A percentile compares a stretch with the other conserved stretches of the same genome.
Evolutionary conservation across 2,329 filamentous ascomycete species (phyloP).

Genomic region (Alternaria tenuissima): DNA sequence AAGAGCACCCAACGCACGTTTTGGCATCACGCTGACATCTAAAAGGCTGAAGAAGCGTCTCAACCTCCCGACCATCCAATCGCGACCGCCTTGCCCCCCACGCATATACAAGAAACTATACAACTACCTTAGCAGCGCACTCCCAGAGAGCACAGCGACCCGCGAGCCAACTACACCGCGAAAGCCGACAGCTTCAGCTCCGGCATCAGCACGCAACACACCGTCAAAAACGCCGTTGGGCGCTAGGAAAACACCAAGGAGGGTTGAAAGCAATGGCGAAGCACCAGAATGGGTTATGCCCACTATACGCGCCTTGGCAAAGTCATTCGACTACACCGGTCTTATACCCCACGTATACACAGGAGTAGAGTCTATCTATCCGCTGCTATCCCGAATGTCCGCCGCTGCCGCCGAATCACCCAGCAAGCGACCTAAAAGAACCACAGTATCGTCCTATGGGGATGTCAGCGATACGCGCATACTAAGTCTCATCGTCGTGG

Average conservation of each 20-base stretch:
- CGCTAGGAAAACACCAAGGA: constrained; percentile 33
- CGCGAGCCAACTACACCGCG: constrained; percentile 46
- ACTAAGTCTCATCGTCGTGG: constrained; percentile 63
- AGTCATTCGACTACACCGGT: constrained; percentile 65
- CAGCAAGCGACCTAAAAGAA: constrained; percentile 60
- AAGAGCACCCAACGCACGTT: background rate
- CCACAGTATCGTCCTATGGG: constrained; percentile 21
- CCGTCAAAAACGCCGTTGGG: constrained; percentile 36
- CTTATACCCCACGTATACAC: constrained; percentile 78
- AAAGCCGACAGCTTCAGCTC: constrained; percentile 31
- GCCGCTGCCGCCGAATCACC: constrained; percentile 42
- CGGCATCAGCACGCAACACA: constrained; percentile 34
- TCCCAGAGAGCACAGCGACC: constrained; percentile 57
- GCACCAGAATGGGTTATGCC: constrained; percentile 70
- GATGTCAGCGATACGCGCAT: constrained; percentile 31
- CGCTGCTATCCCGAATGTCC: constrained; percentile 43
- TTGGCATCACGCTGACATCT: constrained; percentile 39
- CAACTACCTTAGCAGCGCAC: constrained; percentile 76
- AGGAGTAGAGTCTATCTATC: constrained; percentile 68
- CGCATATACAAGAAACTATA: constrained; percentile 83
- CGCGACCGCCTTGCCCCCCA: constrained; percentile 48
- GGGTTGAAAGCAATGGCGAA: constrained; percentile 23
- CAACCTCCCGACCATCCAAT: constrained; percentile 45
- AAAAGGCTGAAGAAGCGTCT: constrained; percentile 69
- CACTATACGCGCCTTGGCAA: constrained; percentile 71